These are phyloP conservation scores for Phytophthora macrochlamydospora DNA, from an alignment of 352 stramenopile species.

Conservation along the genomic window DNA sequence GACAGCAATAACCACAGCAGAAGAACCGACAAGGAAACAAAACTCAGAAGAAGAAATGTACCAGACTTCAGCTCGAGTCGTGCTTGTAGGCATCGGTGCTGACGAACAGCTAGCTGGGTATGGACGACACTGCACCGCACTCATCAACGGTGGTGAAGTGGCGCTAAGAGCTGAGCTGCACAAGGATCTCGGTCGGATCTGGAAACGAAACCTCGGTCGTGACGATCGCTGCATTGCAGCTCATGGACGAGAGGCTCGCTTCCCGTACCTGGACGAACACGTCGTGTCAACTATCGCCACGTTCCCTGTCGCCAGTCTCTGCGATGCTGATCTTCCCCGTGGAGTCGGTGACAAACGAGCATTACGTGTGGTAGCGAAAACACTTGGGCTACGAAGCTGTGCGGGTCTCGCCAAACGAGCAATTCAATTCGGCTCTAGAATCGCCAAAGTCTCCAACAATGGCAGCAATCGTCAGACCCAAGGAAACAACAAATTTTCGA, in stretches of 20 bases:
- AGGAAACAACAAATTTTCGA: slow-evolving; percentile 45
- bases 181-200: slow-evolving; percentile 91
- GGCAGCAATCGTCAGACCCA: slow-evolving; percentile 59
- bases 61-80: slow-evolving; percentile 59
- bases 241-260: slow-evolving; percentile 92
- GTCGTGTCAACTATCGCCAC: slow-evolving; percentile 81
- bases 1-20: background rate
- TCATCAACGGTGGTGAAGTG: slow-evolving; percentile 51
- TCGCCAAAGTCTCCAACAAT: slow-evolving; percentile 90
- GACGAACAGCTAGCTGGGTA: slow-evolving; percentile 97
- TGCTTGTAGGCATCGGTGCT: slow-evolving; percentile 94
- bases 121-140: slow-evolving; percentile 92
- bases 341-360: slow-evolving; percentile 93
- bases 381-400: slow-evolving; percentile 70
- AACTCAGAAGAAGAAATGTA: slow-evolving; percentile 20
- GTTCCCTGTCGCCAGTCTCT: slow-evolving; percentile 76
- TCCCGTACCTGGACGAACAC: slow-evolving; percentile 95
- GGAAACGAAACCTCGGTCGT: slow-evolving; percentile 95
- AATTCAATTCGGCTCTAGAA: slow-evolving; percentile 95
- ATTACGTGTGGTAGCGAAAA: slow-evolving; percentile 77
- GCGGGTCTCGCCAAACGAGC: slow-evolving; percentile 90
- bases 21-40: background rate
- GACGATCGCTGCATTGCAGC: slow-evolving; percentile 95
- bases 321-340: slow-evolving; percentile 73
- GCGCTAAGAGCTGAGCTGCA: slow-evolving; percentile 83